phyloP scores from a whole-genome alignment of 2,329 filamentous ascomycete species.

The Fusarium tanahbumbuense region DNA sequence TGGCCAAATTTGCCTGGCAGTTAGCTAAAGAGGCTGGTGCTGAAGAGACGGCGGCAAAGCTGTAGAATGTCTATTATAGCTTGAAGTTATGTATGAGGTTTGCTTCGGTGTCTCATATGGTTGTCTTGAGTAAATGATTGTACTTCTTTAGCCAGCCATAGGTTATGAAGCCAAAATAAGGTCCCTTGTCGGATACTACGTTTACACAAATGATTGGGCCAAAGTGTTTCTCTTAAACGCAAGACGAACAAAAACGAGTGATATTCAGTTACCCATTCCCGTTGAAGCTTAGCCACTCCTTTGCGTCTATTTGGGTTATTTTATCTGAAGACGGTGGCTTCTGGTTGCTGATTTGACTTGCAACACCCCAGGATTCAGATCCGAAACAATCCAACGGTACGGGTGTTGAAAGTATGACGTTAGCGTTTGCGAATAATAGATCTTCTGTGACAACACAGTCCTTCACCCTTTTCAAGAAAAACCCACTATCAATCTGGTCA shows the following conservation, averaged over 20 bases:
- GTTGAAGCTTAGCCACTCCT: background rate
- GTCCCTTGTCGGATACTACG: background rate
- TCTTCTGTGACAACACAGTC: background rate
- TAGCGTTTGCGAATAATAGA: constrained; percentile 8
- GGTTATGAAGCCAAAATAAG: background rate
- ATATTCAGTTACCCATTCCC: background rate
- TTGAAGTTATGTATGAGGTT: background rate
- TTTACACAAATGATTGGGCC: background rate
- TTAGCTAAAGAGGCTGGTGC: constrained; percentile 65
- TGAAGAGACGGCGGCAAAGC: constrained; percentile 40
- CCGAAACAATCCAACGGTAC: constrained; percentile 28
- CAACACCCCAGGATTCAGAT: constrained; percentile 27
- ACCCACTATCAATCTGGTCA: background rate
- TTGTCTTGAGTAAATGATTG: background rate
- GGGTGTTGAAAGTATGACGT: constrained; percentile 35
- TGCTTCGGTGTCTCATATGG: background rate
- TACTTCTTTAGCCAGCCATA: background rate
- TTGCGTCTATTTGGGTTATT: background rate
- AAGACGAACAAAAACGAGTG: background rate
- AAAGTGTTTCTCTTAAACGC: background rate
- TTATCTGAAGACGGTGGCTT: background rate
- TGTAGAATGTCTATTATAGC: constrained; percentile 37
- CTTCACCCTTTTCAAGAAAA: background rate
- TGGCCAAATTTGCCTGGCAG: constrained; percentile 83
- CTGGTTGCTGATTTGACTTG: constrained; percentile 30